Conservation (phyloP, 306 rosid genomes). For the Glycyrrhiza uralensis region DNA sequence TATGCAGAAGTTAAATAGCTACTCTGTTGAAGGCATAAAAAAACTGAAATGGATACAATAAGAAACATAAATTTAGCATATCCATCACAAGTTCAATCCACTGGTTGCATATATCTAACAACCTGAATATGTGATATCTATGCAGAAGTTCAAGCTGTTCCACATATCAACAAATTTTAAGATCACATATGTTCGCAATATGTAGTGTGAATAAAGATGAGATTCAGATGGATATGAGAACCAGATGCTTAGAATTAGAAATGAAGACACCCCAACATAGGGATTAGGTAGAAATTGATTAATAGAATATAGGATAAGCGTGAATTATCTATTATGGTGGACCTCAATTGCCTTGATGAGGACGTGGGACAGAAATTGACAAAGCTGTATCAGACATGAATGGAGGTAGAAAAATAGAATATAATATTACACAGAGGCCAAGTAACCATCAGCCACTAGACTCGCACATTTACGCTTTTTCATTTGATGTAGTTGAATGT, state of each 20-base stretch:
- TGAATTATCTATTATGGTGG: neutral
- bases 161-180: neutral
- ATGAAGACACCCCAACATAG: neutral
- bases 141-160: neutral
- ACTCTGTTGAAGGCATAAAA: neutral
- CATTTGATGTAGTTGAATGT: neutral
- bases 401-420: neutral
- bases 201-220: neutral
- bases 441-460: no score
- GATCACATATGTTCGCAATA: neutral
- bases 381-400: neutral
- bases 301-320: neutral
- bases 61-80: constrained; percentile 16
- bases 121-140: neutral
- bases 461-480: neutral
- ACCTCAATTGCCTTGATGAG: neutral
- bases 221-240: neutral
- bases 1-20: neutral
- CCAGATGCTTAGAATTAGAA: neutral
- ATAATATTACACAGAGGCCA: neutral
- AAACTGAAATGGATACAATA: neutral
- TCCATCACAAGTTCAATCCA: neutral
- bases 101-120: neutral
- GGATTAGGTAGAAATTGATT: neutral
- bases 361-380: neutral